A percentile compares a stretch with the other conserved stretches of the same genome.
These are phyloP conservation scores for Podospora tetraspora DNA, from an alignment of 495 filamentous ascomycete species.

Conservation along the genomic window DNA sequence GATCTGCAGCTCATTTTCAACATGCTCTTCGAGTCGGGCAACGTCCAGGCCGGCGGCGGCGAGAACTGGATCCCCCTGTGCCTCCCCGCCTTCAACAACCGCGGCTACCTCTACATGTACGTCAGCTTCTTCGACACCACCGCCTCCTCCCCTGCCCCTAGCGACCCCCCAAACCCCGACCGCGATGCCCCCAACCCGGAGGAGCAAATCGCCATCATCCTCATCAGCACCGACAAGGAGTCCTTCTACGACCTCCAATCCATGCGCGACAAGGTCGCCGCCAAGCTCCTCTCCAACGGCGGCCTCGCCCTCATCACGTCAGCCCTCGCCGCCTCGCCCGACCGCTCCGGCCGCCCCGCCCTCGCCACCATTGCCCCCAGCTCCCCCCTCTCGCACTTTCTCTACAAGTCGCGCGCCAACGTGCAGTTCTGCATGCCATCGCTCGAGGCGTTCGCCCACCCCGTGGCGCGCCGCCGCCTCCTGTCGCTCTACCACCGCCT, in stretches of 20 bases:
- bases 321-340: neutral
- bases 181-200: no score
- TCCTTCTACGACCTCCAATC: conserved; percentile 81
- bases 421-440: conserved; percentile 93
- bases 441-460: conserved; percentile 53
- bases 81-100: conserved; percentile 93
- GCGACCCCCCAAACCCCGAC: neutral
- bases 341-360: neutral
- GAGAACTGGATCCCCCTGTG: conserved; percentile 98
- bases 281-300: conserved; percentile 68
- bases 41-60: conserved; percentile 77
- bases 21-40: conserved; percentile 95
- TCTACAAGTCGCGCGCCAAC: conserved; percentile 89
- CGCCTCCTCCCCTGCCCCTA: conserved; percentile 28
- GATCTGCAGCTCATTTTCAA: conserved; percentile 97
- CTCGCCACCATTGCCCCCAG: conserved; percentile 61
- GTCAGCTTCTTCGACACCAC: conserved; percentile 73
- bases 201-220: conserved; percentile 80
- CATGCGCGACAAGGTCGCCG: conserved; percentile 77
- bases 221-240: conserved; percentile 90
- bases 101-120: conserved; percentile 98
- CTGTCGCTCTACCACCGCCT: conserved; percentile 80
- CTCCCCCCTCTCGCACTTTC: conserved; percentile 77
- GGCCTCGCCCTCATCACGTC: conserved; percentile 60
- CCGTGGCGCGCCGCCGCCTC: conserved; percentile 64